Base-by-base conservation (phyloP, 495 filamentous ascomycete species). In the Talaromyces proteolyticus region DNA sequence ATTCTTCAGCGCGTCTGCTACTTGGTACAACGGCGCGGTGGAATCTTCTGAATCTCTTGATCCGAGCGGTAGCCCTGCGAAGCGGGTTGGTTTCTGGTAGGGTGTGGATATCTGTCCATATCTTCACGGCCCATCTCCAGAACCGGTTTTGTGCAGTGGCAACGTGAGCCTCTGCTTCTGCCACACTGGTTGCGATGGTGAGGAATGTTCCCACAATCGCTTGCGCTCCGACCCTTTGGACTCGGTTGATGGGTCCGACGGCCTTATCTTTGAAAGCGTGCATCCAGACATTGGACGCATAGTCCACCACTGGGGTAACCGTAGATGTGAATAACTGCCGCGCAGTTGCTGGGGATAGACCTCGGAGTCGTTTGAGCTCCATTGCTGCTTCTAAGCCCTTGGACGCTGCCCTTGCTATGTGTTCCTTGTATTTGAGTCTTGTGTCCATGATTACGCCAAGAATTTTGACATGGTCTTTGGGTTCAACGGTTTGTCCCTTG, bases 201-300 rank as follows among this genome's bases (percentile, higher is more conserved):
- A 50, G 47, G 41, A 58, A 62, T 39, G 42, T 49, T 47, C 62
- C 62, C 34, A 62, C 47, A 52, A 69, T 62, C 8, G 57, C 64
- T 52, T 67, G 58, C 24, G 60, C 64, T 51, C 57, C 58, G 36
- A 64, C 48, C 47, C 57, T 61, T 57, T 69, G 60, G 3, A 69
- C 52, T 47, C 56, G 40, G 49, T 60, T 61, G 17, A 63, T 58
- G 16, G 48, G 44, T 2, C 26, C 41, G 12, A 52, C 53, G 40
- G n/a, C 39, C 36, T 60, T 62, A 47, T 56, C 50, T 42, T 54
- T 59, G 51, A 21, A 61, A 11, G 51, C 58, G 49, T 64, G 57
- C 51, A 63, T 67, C 60, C 45, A 67, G 47, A 63, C 57, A 52
- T 63, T 65, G 18, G 58, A 65, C 18, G 62, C 57, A 42, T 67